Evolutionary conservation across 139 green algal species (phyloP).

Genomic region (Mesostigma viride): DNA sequence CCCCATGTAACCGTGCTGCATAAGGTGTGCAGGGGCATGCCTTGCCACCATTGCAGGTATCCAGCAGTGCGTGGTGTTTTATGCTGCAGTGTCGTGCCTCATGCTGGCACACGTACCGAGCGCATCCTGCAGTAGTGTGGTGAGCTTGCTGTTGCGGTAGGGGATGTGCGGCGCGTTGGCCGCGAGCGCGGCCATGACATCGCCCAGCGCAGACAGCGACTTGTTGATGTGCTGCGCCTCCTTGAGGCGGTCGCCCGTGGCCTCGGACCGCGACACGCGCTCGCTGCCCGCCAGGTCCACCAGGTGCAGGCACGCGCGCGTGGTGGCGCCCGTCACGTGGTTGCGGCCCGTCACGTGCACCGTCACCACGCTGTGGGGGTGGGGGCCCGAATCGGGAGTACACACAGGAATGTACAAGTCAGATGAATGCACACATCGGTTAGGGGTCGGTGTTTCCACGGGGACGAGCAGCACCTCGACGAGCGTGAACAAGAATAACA

Average conservation of each 20-base stretch:
- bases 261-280: slow-evolving; percentile 39
- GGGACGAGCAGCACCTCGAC: too few species aligned
- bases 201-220: slow-evolving; percentile 54
- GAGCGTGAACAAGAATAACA: too few species aligned
- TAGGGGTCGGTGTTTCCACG: too few species aligned
- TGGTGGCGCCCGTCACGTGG: not conserved
- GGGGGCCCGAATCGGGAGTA: too few species aligned
- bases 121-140: slow-evolving; percentile 51
- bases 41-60: too few species aligned
- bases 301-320: slow-evolving; percentile 46
- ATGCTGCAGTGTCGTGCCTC: too few species aligned
- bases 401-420: too few species aligned
- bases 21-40: too few species aligned
- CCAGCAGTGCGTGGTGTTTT: too few species aligned
- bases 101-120: too few species aligned
- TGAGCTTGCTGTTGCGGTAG: slow-evolving; percentile 90
- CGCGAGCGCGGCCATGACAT: slow-evolving; percentile 48
- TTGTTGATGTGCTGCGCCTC: slow-evolving; percentile 81
- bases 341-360: slow-evolving; percentile 16
- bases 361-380: slow-evolving; percentile 21
- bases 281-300: slow-evolving; percentile 65
- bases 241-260: slow-evolving; percentile 41
- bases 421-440: too few species aligned
- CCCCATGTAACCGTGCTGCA: too few species aligned
- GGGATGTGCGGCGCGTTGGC: slow-evolving; percentile 59